Evolutionary conservation across 345 rosid genomes (phyloP).

Genomic region (Heritiera littoralis): DNA sequence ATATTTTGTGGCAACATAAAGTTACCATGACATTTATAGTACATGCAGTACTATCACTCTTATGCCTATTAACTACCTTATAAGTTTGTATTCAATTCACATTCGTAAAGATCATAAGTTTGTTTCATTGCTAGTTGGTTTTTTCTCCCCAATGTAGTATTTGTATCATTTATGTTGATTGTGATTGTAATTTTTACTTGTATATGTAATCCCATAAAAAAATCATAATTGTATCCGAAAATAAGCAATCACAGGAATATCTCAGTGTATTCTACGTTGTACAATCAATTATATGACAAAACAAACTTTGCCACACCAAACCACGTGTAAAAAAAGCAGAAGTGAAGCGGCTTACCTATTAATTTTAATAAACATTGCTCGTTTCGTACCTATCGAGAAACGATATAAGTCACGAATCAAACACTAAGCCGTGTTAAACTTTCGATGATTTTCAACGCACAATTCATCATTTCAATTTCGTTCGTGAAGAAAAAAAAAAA

Average conservation of each 20-base stretch:
- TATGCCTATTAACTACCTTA: neutral
- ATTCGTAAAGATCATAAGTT: neutral
- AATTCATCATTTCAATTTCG: no score
- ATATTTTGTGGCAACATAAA: neutral
- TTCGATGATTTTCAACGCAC: slow-evolving; percentile 34
- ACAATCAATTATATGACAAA: neutral
- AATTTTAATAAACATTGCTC: slow-evolving; percentile 76
- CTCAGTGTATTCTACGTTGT: neutral
- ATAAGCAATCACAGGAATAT: neutral
- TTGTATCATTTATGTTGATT: neutral
- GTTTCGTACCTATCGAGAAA: slow-evolving; percentile 47
- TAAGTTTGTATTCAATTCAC: slow-evolving; percentile 1
- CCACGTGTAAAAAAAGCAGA: slow-evolving; percentile 2
- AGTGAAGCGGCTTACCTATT: slow-evolving; percentile 49
- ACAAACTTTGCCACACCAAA: neutral
- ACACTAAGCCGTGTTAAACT: slow-evolving; percentile 81
- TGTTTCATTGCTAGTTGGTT: neutral
- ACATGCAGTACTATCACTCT: neutral
- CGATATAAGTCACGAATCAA: slow-evolving; percentile 69
- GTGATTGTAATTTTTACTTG: neutral
- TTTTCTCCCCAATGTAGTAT: neutral
- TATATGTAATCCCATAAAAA: neutral
- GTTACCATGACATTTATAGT: neutral
- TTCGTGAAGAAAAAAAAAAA: no score
- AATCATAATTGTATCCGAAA: neutral